Conservation (phyloP, 2,329 filamentous ascomycete species). For the Xylariomycetidae sp. region DNA sequence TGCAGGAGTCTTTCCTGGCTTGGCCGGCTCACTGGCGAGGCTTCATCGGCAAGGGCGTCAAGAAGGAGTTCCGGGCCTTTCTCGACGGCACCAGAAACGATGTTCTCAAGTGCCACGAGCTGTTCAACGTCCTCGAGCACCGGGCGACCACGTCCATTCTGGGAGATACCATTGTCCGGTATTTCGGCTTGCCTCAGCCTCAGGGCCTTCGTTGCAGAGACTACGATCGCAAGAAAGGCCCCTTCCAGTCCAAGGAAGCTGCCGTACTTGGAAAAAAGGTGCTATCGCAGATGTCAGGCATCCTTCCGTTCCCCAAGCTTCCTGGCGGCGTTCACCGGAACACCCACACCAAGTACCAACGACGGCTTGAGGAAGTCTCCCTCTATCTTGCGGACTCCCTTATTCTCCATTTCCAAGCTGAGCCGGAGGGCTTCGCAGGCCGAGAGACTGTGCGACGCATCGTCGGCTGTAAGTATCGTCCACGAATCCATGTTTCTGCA, state of each 20-base stretch:
- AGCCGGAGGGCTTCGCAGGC: background rate
- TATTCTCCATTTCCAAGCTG: conserved; percentile 3
- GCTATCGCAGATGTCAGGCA: background rate
- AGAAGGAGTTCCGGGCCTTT: conserved; percentile 10
- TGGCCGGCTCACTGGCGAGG: conserved; percentile 20
- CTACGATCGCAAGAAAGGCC: conserved; percentile 10
- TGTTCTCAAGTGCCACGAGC: conserved; percentile 16
- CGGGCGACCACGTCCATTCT: conserved; percentile 19
- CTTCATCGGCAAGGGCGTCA: conserved; percentile 11
- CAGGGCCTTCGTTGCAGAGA: conserved; percentile 19
- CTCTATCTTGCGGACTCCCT: conserved; percentile 16
- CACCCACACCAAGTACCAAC: conserved; percentile 7
- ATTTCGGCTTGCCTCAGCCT: conserved; percentile 13
- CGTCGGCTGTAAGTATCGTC: too few relatives aligned
- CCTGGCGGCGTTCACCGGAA: conserved; percentile 15
- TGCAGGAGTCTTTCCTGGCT: conserved; percentile 18
- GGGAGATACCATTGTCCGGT: conserved; percentile 17
- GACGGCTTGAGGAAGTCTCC: conserved; percentile 7
- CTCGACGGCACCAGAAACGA: conserved; percentile 6
- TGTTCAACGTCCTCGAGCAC: conserved; percentile 24
- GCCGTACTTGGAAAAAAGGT: conserved; percentile 3
- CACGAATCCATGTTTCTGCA: too few relatives aligned
- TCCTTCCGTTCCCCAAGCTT: conserved; percentile 14
- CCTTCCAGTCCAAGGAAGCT: conserved; percentile 2
- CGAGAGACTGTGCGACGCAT: too few relatives aligned